Conservation (phyloP, 176 grass and related monocot species). For the Raddia distichophylla region DNA sequence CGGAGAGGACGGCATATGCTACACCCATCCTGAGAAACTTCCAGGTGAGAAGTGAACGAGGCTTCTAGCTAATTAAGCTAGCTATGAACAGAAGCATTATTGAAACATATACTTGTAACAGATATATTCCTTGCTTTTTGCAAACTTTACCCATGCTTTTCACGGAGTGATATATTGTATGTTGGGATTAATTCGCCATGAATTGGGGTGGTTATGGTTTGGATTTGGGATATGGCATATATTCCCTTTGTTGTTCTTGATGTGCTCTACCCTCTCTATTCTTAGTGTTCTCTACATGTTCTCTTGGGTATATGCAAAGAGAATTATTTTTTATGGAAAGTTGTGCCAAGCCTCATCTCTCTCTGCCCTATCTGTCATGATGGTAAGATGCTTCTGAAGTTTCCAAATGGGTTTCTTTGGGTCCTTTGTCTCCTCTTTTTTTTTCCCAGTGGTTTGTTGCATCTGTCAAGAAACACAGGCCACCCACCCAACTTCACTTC, state of each 20-base stretch:
- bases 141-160: slow-evolving; percentile 42
- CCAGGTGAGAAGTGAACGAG: slow-evolving; percentile 59
- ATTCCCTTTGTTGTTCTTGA: slow-evolving; percentile 57
- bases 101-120: slow-evolving; percentile 38
- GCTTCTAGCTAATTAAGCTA: slow-evolving; percentile 17
- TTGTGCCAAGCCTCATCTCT: slow-evolving; percentile 60
- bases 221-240: slow-evolving; percentile 71
- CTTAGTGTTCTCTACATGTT: slow-evolving; percentile 57
- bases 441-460: slow-evolving; percentile 57
- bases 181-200: slow-evolving; percentile 44
- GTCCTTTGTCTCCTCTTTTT: slow-evolving; percentile 54
- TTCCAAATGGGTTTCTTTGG: slow-evolving; percentile 80
- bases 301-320: slow-evolving; percentile 71
- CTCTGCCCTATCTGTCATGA: slow-evolving; percentile 51
- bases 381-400: slow-evolving; percentile 87
- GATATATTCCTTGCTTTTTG: slow-evolving; percentile 50
- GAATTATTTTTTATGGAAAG: slow-evolving; percentile 75
- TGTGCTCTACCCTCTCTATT: slow-evolving; percentile 58
- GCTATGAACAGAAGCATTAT: slow-evolving; percentile 35
- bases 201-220: slow-evolving; percentile 44
- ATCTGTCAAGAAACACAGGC: slow-evolving; percentile 75
- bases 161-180: slow-evolving; percentile 55
- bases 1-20: slow-evolving; percentile 98
- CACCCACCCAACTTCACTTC: slow-evolving; percentile 43
- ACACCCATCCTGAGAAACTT: slow-evolving; percentile 98